Percentiles rank a stretch among this genome's conserved stretches.
phyloP scores from a whole-genome alignment of 805 yeast genomes.

The Saccharomycopsis sp. region DNA sequence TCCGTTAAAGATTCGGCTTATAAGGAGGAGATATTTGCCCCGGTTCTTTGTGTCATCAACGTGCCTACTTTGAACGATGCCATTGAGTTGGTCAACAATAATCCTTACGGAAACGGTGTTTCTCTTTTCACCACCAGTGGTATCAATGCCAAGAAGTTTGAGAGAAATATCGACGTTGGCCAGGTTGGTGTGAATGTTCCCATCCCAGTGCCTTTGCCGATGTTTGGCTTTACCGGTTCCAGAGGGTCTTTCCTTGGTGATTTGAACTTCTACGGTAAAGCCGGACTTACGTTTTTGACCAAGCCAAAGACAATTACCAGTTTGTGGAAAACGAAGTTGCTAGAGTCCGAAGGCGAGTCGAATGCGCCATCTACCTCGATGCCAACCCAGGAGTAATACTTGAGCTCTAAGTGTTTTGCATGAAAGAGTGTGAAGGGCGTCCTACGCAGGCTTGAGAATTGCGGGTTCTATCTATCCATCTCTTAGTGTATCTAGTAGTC shows the following conservation, averaged over 20 bases:
- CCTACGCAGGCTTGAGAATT: no score
- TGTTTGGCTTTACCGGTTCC: constrained; percentile 75
- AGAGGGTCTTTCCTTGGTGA: constrained; percentile 73
- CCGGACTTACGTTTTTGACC: constrained; percentile 66
- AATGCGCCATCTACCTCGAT: constrained; percentile 9
- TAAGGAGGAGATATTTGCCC: constrained; percentile 71
- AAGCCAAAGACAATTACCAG: constrained; percentile 70
- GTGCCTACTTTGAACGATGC: constrained; percentile 69
- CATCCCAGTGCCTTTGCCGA: constrained; percentile 74
- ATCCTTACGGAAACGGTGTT: constrained; percentile 65
- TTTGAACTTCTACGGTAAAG: constrained; percentile 71
- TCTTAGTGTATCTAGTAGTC: no score
- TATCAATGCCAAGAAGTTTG: constrained; percentile 62
- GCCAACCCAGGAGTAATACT: constrained; percentile 14
- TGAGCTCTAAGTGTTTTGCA: background rate
- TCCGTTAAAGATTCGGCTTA: constrained; percentile 61
- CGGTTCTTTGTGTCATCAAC: constrained; percentile 57
- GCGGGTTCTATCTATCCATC: no score
- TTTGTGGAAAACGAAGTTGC: constrained; percentile 41
- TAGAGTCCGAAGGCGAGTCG: background rate
- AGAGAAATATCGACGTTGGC: constrained; percentile 61
- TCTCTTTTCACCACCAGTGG: constrained; percentile 67
- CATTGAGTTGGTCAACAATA: constrained; percentile 53
- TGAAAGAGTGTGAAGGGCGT: no score
- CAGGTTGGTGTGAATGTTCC: constrained; percentile 77